Conservation (phyloP, 1,139 yeast species). For the Kazachstania sp. region DNA sequence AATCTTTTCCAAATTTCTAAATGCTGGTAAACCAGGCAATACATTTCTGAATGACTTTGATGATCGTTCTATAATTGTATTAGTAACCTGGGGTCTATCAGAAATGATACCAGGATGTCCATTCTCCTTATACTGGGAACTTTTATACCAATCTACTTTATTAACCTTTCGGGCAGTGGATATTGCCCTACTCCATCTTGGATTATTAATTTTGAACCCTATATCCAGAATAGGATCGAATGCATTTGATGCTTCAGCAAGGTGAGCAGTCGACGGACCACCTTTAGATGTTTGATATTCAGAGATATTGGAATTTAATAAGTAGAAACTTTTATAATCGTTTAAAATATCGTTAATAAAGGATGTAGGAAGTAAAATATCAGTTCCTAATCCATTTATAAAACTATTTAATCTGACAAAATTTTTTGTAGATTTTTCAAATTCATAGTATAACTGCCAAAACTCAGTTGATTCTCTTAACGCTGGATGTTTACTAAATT, state of each 20-base stretch:
- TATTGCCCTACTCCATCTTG: conserved; percentile 18
- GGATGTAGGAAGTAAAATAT: conserved; percentile 41
- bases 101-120: conserved; percentile 58
- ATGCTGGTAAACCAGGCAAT: conserved; percentile 45
- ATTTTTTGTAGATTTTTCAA: conserved; percentile 40
- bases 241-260: neutral
- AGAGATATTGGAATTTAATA: conserved; percentile 24
- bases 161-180: conserved; percentile 8
- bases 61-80: conserved; percentile 33
- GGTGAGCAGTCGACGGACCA: neutral
- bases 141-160: conserved; percentile 29
- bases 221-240: conserved; percentile 22
- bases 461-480: conserved; percentile 40
- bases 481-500: conserved; percentile 34
- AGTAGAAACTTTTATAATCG: conserved; percentile 30
- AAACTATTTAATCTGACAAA: conserved; percentile 38
- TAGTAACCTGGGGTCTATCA: conserved; percentile 48
- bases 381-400: conserved; percentile 36
- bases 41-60: conserved; percentile 18
- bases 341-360: conserved; percentile 38
- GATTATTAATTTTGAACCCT: conserved; percentile 26
- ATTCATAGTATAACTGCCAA: conserved; percentile 51
- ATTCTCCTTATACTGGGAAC: conserved; percentile 36
- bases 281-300: conserved; percentile 9
- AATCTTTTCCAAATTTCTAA: conserved; percentile 56